phyloP scores from a whole-genome alignment of 2,329 filamentous ascomycete species.

The Rutstroemia sydowiana region DNA sequence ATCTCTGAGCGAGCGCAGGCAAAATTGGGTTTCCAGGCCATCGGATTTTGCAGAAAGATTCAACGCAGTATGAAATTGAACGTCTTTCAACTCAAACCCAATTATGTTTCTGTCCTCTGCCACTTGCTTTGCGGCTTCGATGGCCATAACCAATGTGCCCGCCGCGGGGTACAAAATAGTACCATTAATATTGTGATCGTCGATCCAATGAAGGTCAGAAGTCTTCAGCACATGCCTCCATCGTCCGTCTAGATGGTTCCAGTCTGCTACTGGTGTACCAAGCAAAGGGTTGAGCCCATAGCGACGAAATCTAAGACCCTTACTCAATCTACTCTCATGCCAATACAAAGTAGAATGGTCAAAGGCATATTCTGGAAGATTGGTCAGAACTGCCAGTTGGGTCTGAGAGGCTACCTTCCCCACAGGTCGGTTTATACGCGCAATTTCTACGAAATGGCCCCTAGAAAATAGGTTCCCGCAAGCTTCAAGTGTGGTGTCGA shows the following conservation, averaged over 20 bases:
- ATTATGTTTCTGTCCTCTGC: conserved; percentile 5
- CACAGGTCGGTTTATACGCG: conserved; percentile 3
- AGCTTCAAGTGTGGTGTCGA: not conserved
- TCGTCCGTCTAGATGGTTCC: conserved; percentile 15
- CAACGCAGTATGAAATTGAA: conserved; percentile 39
- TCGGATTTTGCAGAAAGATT: conserved; percentile 31
- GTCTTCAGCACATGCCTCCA: conserved; percentile 28
- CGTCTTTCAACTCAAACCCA: conserved; percentile 29
- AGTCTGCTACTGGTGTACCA: conserved; percentile 21
- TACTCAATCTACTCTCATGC: conserved; percentile 43
- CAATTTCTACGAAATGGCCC: conserved; percentile 5
- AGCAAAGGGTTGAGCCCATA: conserved; percentile 34
- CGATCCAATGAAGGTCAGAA: conserved; percentile 27
- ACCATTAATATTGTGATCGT: conserved; percentile 20
- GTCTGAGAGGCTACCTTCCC: not conserved
- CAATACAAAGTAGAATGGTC: conserved; percentile 45
- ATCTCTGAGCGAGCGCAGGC: not conserved
- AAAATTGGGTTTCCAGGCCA: conserved; percentile 20
- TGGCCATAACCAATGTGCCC: conserved; percentile 29
- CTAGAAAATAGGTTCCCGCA: conserved; percentile 1
- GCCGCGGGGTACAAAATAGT: conserved; percentile 27
- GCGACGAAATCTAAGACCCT: conserved; percentile 37
- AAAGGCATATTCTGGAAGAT: conserved; percentile 46
- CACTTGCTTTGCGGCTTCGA: conserved; percentile 22
- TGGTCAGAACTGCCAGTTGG: conserved; percentile 25